These are phyloP conservation scores for Stagonosporopsis rhizophila DNA, from an alignment of 2,329 filamentous ascomycete species.

Conservation along the genomic window DNA sequence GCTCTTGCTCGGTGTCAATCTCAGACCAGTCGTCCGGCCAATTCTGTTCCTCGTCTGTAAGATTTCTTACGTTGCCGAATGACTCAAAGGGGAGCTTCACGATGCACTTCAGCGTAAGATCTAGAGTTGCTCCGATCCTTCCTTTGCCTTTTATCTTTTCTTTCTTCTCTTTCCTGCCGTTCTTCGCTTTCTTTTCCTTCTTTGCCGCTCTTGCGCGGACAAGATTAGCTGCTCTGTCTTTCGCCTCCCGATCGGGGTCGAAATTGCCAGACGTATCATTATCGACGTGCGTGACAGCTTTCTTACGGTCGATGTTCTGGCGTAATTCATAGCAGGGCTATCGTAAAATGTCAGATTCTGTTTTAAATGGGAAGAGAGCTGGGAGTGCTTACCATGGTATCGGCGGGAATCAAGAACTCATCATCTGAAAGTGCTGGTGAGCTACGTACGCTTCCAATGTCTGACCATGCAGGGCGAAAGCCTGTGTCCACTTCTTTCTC, in stretches of 20 bases:
- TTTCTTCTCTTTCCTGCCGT: constrained; percentile 24
- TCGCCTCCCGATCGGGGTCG: constrained; percentile 32
- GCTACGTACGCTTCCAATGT: constrained; percentile 10
- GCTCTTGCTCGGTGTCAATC: constrained; percentile 26
- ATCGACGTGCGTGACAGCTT: constrained; percentile 43
- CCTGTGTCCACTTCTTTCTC: constrained; percentile 4
- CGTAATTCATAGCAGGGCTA: constrained; percentile 33
- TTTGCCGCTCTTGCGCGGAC: constrained; percentile 24
- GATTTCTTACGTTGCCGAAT: constrained; percentile 31
- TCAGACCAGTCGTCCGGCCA: constrained; percentile 39
- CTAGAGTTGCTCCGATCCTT: constrained; percentile 4
- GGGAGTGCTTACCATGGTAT: constrained; percentile 18
- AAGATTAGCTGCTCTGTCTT: constrained; percentile 4
- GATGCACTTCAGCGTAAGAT: constrained; percentile 27
- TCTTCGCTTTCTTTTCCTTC: constrained; percentile 28
- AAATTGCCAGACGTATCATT: constrained; percentile 50
- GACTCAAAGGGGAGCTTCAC: constrained; percentile 23
- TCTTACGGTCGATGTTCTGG: constrained; percentile 31
- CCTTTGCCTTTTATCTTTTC: constrained; percentile 14
- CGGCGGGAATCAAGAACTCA: constrained; percentile 19
- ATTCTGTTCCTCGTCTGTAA: constrained; percentile 33
- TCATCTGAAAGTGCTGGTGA: constrained; percentile 24
- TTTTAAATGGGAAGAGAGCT: neutral
- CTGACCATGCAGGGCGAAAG: constrained; percentile 15
- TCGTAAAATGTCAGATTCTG: neutral